These are phyloP conservation scores for Chlamydomonas reinhardtii DNA, from an alignment of 163 green algal species.

Conservation along the genomic window DNA sequence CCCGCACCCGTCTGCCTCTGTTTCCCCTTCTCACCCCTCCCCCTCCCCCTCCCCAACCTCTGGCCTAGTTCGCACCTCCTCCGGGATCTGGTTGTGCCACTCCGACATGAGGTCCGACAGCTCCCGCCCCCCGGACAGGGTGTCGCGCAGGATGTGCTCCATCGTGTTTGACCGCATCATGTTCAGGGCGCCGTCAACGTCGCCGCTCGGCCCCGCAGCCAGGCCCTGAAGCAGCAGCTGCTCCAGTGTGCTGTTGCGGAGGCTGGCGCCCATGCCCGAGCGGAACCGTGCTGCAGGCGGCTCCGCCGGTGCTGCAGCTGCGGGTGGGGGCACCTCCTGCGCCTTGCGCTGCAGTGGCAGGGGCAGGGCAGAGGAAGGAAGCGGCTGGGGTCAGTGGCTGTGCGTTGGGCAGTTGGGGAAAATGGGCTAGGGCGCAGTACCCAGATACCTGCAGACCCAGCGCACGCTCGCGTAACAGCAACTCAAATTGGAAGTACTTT, in stretches of 20 bases:
- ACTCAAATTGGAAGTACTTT: too few relatives aligned
- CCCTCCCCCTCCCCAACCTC: too few relatives aligned
- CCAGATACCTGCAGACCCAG: too few relatives aligned
- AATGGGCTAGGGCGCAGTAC: too few relatives aligned
- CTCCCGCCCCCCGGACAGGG: slow-evolving; percentile 15
- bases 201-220: neutral
- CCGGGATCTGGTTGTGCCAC: slow-evolving; percentile 16
- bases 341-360: slow-evolving; percentile 3
- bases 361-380: neutral
- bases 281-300: neutral
- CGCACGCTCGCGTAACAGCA: too few relatives aligned
- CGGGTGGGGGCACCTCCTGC: slow-evolving; percentile 4
- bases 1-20: too few relatives aligned
- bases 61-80: slow-evolving; percentile 2
- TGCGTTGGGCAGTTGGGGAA: too few relatives aligned
- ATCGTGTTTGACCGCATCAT: slow-evolving; percentile 48
- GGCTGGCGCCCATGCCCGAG: slow-evolving; percentile 7
- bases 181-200: neutral
- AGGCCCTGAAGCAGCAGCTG: slow-evolving; percentile 41
- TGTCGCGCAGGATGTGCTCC: slow-evolving; percentile 33
- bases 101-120: slow-evolving; percentile 35
- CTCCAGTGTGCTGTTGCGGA: slow-evolving; percentile 38
- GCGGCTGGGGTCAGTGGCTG: neutral
- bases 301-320: neutral
- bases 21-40: too few relatives aligned